Conservation (phyloP, 2,329 filamentous ascomycete species). For the Parasarocladium wereldwijsianum region DNA sequence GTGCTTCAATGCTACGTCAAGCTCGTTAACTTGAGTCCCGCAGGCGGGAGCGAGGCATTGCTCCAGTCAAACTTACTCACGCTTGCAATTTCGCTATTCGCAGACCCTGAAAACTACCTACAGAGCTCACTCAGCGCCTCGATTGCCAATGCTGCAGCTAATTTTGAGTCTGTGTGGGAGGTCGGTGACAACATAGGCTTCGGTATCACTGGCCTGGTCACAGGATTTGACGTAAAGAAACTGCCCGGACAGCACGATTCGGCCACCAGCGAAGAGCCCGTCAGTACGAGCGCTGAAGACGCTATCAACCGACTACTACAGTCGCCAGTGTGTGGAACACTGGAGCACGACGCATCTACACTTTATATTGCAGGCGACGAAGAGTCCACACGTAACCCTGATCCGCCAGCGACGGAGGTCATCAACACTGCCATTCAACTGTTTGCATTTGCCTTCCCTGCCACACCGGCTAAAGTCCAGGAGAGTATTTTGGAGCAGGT, state of each 20-base stretch:
- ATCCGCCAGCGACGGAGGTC: slow-evolving; percentile 81
- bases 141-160: slow-evolving; percentile 78
- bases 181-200: slow-evolving; percentile 89
- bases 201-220: slow-evolving; percentile 74
- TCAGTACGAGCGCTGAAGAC: slow-evolving; percentile 46
- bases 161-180: slow-evolving; percentile 92
- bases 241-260: slow-evolving; percentile 54
- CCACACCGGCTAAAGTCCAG: slow-evolving; percentile 83
- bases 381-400: slow-evolving; percentile 34
- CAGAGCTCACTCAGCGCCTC: slow-evolving; percentile 76
- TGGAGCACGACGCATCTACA: slow-evolving; percentile 78
- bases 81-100: slow-evolving; percentile 78
- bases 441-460: slow-evolving; percentile 79
- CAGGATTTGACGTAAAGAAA: slow-evolving; percentile 57
- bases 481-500: slow-evolving; percentile 94
- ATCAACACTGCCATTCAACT: slow-evolving; percentile 88
- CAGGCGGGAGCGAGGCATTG: slow-evolving; percentile 70
- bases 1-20: slow-evolving; percentile 93
- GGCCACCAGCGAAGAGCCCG: slow-evolving; percentile 26
- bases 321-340: slow-evolving; percentile 65
- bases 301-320: slow-evolving; percentile 45
- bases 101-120: slow-evolving; percentile 79
- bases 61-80: slow-evolving; percentile 86
- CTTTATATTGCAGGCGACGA: slow-evolving; percentile 47
- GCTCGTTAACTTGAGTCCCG: slow-evolving; percentile 74